Evolutionary conservation across 257 asterid genomes (phyloP), one percentile per base, ranked within the genome.

Genomic region (Knoxia roxburghii): DNA sequence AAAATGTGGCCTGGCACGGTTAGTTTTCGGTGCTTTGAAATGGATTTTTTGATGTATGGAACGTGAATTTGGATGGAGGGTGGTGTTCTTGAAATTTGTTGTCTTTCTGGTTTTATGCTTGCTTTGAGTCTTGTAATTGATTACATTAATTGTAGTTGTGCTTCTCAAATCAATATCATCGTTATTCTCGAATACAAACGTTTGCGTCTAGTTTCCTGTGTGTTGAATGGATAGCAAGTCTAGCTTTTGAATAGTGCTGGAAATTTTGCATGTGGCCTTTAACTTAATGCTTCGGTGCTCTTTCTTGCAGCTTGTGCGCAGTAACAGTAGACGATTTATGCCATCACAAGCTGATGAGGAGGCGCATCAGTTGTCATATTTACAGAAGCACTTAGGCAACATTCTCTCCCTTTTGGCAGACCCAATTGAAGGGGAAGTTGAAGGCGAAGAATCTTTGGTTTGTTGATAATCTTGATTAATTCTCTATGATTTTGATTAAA

Each of bases 321-420:
- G 98, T 85, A 87, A 93, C 80, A 93, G 86, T 73, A 90, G 98
- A 37, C 82, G 84, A 72, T 93, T 84, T 76, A 82, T 93, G 87
- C 98, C 98, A 65, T 93, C 98, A 23, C 96, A 86, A 77, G 86
- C 84, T 21, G 98, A 93, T 52, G 98, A 89, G 73, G 96, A 93
- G 83, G 97, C 97, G 32, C 98, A 93, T 70, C 98, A 93, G 84
- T 80, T 93, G 48, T 93, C 96, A 66, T 93, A 89, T 80, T 81
- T 93, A 84, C 97, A 93, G 71, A 89, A 88, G 71, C 98, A 93
- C 83, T 68, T 88, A 7, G 87, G 91, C 64, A 87, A 88, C 79
- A 86, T 89, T 77, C 76, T 93, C n/a, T 86, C 97, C 63, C 98
- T 93, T 79, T 74, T 93, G 83, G 89, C 96, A 29, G 91, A 90